A percentile compares a stretch with the other conserved stretches of the same genome.
Conservation (phyloP, 2,329 filamentous ascomycete species). For the Colletotrichum tanaceti region DNA sequence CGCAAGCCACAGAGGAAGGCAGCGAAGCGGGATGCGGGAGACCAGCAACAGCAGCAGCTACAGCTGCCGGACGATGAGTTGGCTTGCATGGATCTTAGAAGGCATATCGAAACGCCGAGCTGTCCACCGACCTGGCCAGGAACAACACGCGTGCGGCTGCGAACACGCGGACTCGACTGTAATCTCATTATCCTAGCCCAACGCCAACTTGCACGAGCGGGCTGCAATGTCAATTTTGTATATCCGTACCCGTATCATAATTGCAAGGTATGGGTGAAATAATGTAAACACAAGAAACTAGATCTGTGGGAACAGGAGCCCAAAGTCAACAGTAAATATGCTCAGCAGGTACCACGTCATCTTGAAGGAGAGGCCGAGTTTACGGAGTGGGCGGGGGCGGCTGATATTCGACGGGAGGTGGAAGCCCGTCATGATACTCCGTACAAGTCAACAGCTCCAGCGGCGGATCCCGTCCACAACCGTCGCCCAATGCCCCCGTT, state of each 20-base stretch:
- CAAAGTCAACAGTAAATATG: not conserved
- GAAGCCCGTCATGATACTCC: slow-evolving; percentile 17
- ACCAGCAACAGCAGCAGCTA: not conserved
- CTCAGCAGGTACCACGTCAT: too few species aligned
- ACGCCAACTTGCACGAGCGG: slow-evolving; percentile 7
- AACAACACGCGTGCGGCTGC: not conserved
- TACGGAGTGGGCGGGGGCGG: not conserved
- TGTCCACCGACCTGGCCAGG: not conserved
- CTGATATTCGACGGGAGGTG: not conserved
- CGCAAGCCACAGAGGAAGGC: slow-evolving; percentile 5
- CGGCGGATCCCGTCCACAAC: slow-evolving; percentile 6
- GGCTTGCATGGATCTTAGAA: not conserved
- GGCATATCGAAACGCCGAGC: not conserved
- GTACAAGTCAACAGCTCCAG: slow-evolving; percentile 37
- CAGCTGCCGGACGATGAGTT: not conserved
- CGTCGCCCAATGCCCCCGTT: not conserved
- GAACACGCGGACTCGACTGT: slow-evolving; percentile 1
- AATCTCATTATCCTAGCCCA: slow-evolving; percentile 8
- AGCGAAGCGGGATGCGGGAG: not conserved
- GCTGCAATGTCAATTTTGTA: not conserved
- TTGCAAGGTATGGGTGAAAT: slow-evolving; percentile 17
- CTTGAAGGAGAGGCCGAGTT: slow-evolving; percentile 34
- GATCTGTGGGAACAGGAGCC: slow-evolving; percentile 5
- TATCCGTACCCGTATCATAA: slow-evolving; percentile 12
- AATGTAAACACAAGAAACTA: not conserved